Evolutionary conservation across 345 rosid species (phyloP), one percentile per base, ranked within the genome.

Genomic region (Pelargonium nanum): DNA sequence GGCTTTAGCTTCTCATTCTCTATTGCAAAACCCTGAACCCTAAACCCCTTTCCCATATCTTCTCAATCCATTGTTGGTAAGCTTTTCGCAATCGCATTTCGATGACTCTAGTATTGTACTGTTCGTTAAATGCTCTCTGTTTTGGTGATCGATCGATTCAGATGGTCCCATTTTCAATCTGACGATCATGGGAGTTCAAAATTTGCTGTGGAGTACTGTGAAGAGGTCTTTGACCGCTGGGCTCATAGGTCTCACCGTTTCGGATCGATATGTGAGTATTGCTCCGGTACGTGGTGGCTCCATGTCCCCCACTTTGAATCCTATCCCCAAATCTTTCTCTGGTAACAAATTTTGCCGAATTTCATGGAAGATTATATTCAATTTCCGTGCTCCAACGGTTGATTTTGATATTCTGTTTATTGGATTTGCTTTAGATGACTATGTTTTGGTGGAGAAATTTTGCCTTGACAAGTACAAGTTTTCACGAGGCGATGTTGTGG

Each of bases 381-480:
- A n/a, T 22, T 32, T 30, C 16, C 20, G 25, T 53, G 2, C 15
- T 16, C 6, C 55, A 51, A 55, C 32, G 25, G 25, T 26, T 52
- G 24, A 32, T 64, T n/a, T 22, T 1, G 34, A n/a, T 56, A 20
- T 19, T 71, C 75, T 40, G 22, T 2, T 34, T 23, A 22, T 25
- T 22, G 64, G 64, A 28, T 26, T 40, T 40, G 26, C 28, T 77
- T 83, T 82, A 89, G 99, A 87, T 77, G 99, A 93, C 70, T 73
- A 62, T 72, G 90, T 93, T 60, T 72, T 89, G 17, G 75, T 93
- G 32, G 96, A 89, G 66, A 93, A 89, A 66, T 70, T 81, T 53
- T 87, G 96, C 82, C 88, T 87, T 53, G 63, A 26, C n/a, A 72
- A 80, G 52, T 89, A 85, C 80, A 80, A 79, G 68, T 89, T 93